Evolutionary conservation across 1,139 yeast species (phyloP).

Genomic region (Suhomyces choctaworum): DNA sequence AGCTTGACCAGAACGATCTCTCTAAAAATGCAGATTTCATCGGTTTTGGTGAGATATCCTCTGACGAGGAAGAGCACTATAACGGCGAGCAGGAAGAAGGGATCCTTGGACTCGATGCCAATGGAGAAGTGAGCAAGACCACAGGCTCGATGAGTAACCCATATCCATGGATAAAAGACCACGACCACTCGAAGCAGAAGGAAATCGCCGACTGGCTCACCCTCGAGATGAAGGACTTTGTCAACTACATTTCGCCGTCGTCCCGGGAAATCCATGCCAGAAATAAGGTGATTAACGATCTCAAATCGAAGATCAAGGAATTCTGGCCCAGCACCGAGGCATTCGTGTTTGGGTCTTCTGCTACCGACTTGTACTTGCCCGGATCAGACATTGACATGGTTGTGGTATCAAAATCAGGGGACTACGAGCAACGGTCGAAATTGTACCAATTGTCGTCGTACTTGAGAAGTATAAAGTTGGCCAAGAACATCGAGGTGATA

Average conservation of each 20-base stretch:
- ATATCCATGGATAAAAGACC: conserved; percentile 80
- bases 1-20: conserved; percentile 30
- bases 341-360: conserved; percentile 92
- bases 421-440: conserved; percentile 65
- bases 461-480: conserved; percentile 62
- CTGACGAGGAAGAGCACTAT: conserved; percentile 38
- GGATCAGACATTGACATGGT: conserved; percentile 98
- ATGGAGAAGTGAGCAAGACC: conserved; percentile 27
- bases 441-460: conserved; percentile 75
- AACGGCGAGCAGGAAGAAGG: conserved; percentile 28
- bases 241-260: conserved; percentile 85
- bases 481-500: conserved; percentile 78
- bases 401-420: conserved; percentile 63
- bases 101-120: conserved; percentile 22
- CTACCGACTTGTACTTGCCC: conserved; percentile 91
- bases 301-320: conserved; percentile 55
- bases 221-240: conserved; percentile 83
- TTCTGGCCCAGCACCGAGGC: conserved; percentile 84
- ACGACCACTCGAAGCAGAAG: conserved; percentile 70
- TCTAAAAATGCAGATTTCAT: conserved; percentile 59
- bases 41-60: conserved; percentile 55
- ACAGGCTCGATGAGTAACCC: conserved; percentile 24
- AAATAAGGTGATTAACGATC: conserved; percentile 61
- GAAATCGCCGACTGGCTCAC: conserved; percentile 89
- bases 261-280: conserved; percentile 69